These are phyloP conservation scores for Arthrobotrys sinensis DNA, from an alignment of 2,329 filamentous ascomycete genomes.

Conservation along the genomic window DNA sequence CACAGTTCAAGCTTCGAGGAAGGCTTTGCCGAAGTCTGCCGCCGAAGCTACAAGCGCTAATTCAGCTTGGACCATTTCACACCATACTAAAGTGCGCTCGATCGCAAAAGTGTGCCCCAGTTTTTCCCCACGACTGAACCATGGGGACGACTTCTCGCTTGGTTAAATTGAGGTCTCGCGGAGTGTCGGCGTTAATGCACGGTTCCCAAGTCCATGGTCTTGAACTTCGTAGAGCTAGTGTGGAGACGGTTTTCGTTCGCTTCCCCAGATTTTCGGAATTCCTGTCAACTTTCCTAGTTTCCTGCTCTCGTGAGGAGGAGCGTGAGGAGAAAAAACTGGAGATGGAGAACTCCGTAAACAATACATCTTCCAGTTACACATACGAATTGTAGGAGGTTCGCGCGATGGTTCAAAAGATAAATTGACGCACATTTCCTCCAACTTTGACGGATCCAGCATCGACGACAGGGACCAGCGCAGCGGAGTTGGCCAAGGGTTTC, in stretches of 20 bases:
- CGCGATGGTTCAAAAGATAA: conserved; percentile 40
- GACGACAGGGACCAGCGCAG: conserved; percentile 6
- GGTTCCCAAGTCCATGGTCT: conserved; percentile 33
- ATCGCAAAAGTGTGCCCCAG: conserved; percentile 28
- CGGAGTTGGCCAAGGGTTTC: neutral
- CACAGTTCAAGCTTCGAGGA: conserved; percentile 3
- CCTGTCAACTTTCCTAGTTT: neutral
- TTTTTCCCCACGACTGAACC: conserved; percentile 31
- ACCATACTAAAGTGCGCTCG: neutral
- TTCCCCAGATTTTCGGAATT: conserved; percentile 49
- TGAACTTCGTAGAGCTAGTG: conserved; percentile 5
- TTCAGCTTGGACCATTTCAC: neutral
- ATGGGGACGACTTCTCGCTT: conserved; percentile 22
- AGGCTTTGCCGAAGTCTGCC: conserved; percentile 36
- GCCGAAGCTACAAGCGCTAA: conserved; percentile 31
- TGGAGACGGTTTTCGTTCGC: conserved; percentile 19
- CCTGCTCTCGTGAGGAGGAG: neutral
- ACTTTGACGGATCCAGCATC: neutral
- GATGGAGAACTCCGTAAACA: conserved; percentile 24
- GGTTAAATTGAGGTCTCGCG: conserved; percentile 35
- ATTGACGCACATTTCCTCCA: conserved; percentile 37
- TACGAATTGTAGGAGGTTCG: neutral
- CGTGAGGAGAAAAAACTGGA: conserved; percentile 5
- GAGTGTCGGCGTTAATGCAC: conserved; percentile 53
- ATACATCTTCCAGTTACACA: neutral